Base-by-base conservation (phyloP, 805 yeast species). In the Pichia pseudocactophila region DNA sequence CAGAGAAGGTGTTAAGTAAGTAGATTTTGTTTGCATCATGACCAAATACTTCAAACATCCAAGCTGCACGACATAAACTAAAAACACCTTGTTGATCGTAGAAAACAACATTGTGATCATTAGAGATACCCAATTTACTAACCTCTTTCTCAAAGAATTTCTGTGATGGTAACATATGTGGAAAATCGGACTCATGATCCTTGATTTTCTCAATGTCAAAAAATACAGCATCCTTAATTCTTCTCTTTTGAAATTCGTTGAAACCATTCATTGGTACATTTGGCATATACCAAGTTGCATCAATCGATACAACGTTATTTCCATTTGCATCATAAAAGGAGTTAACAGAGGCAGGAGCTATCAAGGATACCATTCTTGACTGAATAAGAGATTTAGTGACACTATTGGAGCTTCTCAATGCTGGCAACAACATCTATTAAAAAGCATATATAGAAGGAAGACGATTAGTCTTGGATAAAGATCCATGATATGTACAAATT, bases 261-360 rank as follows among this genome's bases (percentile, higher is more conserved):
- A 59, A 61, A 0, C 82, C 89, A 49, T 74, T 69, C 35, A 74
- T 68, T 10, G 81, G 79, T 32, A 64, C 67, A 54, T 79, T 81
- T 37, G 97, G 96, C 76, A 90, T 72, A 61, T 79, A 87, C 97
- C 97, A 92, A 0, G 97, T 80, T 4, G 94, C 78, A 60, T 90
- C 98, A 17, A 90, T 66, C 1, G 95, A 81, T 10, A 82, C 46
- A 11, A 57, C 37, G 13, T 40, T 28, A 10, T 37, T 35, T 3
- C 19, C 30, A 15, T 41, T 35, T n/a, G 46, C 44, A 1, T 45
- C 31, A 22, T 57, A 38, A 31, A 53, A 51, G 4, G 34, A 22
- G 1, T 30, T 44, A 6, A 51, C 50, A 15, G 48, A 37, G 4
- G 57, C 53, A 3, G 62, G 62, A 1, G 64, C 46, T 13, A 61